Evolutionary conservation across 108 stramenopile species (phyloP).

Genomic region (Phaeodactylum tricornutum): DNA sequence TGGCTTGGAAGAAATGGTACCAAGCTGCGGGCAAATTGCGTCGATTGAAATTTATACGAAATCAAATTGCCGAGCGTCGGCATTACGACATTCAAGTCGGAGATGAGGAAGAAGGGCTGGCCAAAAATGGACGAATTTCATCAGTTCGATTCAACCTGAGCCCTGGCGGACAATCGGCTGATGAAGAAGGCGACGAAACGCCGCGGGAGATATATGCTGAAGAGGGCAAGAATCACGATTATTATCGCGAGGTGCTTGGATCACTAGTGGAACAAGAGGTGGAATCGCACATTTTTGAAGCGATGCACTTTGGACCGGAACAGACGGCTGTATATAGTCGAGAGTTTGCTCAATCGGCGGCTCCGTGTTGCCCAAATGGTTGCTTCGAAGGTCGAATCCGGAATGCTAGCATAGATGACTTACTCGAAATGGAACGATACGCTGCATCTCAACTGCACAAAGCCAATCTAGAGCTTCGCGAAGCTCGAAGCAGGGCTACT

Average conservation of each 20-base stretch:
- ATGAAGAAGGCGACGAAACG: too few relatives aligned
- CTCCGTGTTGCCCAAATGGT: conserved; percentile 71
- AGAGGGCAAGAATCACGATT: too few relatives aligned
- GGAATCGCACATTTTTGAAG: background rate
- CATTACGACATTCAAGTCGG: background rate
- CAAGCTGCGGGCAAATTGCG: conserved; percentile 56
- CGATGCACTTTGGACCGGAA: conserved; percentile 67
- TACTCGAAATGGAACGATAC: conserved; percentile 47
- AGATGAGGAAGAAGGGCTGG: background rate
- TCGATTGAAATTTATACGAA: conserved; percentile 59
- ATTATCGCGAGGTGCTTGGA: background rate
- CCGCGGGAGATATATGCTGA: too few relatives aligned
- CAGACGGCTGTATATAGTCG: conserved; percentile 74
- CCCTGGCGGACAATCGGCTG: too few relatives aligned
- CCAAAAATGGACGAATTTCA: too few relatives aligned
- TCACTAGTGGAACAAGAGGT: background rate
- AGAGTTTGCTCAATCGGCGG: conserved; percentile 79
- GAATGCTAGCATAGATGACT: conserved; percentile 38
- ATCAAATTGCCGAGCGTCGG: background rate
- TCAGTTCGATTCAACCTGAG: too few relatives aligned
- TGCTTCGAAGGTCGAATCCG: conserved; percentile 47
- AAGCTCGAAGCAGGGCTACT: too few relatives aligned
- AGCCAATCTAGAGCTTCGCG: conserved; percentile 52
- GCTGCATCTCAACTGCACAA: conserved; percentile 36
- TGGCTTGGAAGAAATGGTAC: conserved; percentile 84